These are phyloP conservation scores for Trametes cingulata DNA, from an alignment of 768 basidiomycete genomes.

Conservation along the genomic window DNA sequence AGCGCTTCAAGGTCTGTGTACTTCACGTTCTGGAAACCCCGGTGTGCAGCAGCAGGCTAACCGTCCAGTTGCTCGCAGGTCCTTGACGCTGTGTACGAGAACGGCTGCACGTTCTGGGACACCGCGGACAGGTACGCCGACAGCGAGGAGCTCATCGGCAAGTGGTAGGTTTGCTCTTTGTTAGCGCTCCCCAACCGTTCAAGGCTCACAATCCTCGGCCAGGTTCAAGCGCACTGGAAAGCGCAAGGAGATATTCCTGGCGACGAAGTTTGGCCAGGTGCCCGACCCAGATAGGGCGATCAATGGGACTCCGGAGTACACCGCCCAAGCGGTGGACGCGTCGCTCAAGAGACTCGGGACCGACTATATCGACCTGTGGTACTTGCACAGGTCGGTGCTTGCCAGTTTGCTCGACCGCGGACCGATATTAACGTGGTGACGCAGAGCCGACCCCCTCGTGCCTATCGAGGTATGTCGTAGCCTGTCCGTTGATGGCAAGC, in stretches of 20 bases:
- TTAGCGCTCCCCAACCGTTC: not conserved
- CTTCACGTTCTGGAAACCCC: not conserved
- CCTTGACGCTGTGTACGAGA: conserved; percentile 40
- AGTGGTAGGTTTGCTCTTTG: conserved; percentile 31
- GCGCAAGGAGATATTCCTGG: conserved; percentile 55
- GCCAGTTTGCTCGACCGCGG: not conserved
- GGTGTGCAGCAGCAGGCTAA: not conserved
- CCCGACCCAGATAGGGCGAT: conserved; percentile 13
- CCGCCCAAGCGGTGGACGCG: conserved; percentile 27
- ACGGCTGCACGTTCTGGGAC: conserved; percentile 47
- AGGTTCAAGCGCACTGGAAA: conserved; percentile 57
- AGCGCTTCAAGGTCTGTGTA: conserved; percentile 52
- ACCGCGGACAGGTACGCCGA: conserved; percentile 42
- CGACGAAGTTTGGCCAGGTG: conserved; percentile 42
- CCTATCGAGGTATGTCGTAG: conserved; percentile 10
- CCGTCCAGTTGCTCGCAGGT: conserved; percentile 27
- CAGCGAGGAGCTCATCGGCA: conserved; percentile 44
- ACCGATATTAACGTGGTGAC: not conserved
- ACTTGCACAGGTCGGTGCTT: conserved; percentile 36
- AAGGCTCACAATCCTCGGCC: not conserved
- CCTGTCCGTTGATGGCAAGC: not conserved
- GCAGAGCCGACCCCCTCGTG: not conserved
- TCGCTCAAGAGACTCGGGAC: conserved; percentile 31
- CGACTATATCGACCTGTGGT: conserved; percentile 37
- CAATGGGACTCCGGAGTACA: conserved; percentile 32